Evolutionary conservation across 2,329 filamentous ascomycete genomes (phyloP).

Genomic region (Aspergillus oerlinghausenensis): DNA sequence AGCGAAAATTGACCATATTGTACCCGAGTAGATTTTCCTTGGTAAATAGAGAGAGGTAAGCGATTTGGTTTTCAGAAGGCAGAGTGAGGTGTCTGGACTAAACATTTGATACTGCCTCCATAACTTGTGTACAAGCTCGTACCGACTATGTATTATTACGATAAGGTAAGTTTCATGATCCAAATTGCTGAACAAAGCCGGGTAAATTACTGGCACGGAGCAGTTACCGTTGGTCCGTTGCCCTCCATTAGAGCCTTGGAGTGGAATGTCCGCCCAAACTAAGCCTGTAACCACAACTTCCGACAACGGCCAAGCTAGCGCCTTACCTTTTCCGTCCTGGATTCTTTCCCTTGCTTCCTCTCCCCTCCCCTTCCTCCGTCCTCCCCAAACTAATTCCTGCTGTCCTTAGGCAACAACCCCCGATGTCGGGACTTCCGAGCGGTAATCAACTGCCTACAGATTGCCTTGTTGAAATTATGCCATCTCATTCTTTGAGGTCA

Average conservation of each 20-base stretch:
- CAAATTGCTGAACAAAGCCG: slow-evolving; percentile 1
- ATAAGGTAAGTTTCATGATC: not conserved
- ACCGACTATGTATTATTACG: slow-evolving; percentile 17
- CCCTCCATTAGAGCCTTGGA: not conserved
- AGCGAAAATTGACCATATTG: not conserved
- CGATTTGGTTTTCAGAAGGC: not conserved
- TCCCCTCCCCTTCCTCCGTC: not conserved
- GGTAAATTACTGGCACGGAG: slow-evolving; percentile 22
- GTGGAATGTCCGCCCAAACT: slow-evolving; percentile 12
- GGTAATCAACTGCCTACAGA: slow-evolving; percentile 13
- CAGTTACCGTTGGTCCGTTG: slow-evolving; percentile 6
- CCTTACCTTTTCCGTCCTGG: slow-evolving; percentile 17
- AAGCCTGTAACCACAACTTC: slow-evolving; percentile 14
- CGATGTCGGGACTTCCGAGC: slow-evolving; percentile 27
- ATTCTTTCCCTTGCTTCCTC: slow-evolving; percentile 5
- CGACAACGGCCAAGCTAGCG: slow-evolving; percentile 29
- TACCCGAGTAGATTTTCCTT: not conserved
- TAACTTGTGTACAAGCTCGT: slow-evolving; percentile 10
- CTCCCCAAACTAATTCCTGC: not conserved
- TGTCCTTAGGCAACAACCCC: slow-evolving; percentile 5
- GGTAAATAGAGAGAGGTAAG: too few species aligned
- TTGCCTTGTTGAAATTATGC: slow-evolving; percentile 16
- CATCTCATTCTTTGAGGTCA: slow-evolving; percentile 25
- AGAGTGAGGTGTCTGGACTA: not conserved
- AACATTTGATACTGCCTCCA: not conserved